phyloP scores from a whole-genome alignment of 2,329 filamentous ascomycete genomes.

The Neurospora sp. region DNA sequence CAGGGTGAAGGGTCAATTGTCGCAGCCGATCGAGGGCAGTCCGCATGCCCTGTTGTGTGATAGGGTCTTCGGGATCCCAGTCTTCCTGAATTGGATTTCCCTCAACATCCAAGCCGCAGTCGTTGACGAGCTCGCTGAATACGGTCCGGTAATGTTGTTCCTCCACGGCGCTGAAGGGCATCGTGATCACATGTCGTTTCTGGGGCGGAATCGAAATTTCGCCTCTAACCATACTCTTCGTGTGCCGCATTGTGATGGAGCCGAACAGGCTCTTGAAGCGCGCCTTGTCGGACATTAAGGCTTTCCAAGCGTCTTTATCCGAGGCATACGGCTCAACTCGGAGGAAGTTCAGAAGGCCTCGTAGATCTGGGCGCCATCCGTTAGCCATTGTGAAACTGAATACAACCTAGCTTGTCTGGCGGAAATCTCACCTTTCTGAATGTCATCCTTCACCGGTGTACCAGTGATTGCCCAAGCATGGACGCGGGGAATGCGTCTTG shows the following conservation, averaged over 20 bases:
- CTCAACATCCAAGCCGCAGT: slow-evolving; percentile 53
- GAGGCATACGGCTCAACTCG: slow-evolving; percentile 67
- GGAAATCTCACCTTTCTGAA: slow-evolving; percentile 17
- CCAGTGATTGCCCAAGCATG: slow-evolving; percentile 91
- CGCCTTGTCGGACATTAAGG: slow-evolving; percentile 52
- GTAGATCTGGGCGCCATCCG: slow-evolving; percentile 45
- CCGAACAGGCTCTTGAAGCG: slow-evolving; percentile 62
- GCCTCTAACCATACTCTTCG: slow-evolving; percentile 67
- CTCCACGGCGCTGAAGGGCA: slow-evolving; percentile 84
- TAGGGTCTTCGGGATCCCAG: slow-evolving; percentile 54
- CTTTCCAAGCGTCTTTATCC: slow-evolving; percentile 55
- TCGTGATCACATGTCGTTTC: slow-evolving; percentile 75
- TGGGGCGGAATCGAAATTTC: slow-evolving; percentile 76
- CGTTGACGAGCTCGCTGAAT: slow-evolving; percentile 65
- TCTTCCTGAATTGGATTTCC: slow-evolving; percentile 52
- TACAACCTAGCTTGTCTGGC: background rate
- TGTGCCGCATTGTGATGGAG: slow-evolving; percentile 70
- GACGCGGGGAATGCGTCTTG: slow-evolving; percentile 67
- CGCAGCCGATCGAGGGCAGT: slow-evolving; percentile 68
- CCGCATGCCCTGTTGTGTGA: slow-evolving; percentile 62
- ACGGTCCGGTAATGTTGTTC: slow-evolving; percentile 78
- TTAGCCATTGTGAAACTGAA: slow-evolving; percentile 1
- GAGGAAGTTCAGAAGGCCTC: slow-evolving; percentile 73
- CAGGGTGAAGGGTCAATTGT: slow-evolving; percentile 77
- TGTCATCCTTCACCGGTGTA: slow-evolving; percentile 69